Evolutionary conservation across 2,329 filamentous ascomycete genomes (phyloP).

Genomic region (Alternaria arborescens): DNA sequence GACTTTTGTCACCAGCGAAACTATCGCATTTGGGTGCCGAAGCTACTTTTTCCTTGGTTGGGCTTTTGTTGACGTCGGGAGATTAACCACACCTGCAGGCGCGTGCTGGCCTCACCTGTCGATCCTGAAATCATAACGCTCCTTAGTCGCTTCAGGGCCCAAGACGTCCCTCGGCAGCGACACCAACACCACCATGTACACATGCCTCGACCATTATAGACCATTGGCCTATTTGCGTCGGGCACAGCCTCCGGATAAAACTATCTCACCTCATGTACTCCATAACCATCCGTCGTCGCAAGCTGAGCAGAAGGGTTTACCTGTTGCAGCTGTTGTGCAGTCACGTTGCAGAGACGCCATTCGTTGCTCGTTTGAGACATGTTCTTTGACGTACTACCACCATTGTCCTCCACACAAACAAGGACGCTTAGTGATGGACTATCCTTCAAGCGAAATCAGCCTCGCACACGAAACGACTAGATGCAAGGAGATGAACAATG

Average conservation of each 20-base stretch:
- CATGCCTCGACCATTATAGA: neutral
- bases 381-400: neutral
- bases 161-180: neutral
- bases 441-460: neutral
- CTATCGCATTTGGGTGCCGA: neutral
- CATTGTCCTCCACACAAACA: neutral
- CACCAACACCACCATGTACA: neutral
- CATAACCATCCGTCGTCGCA: neutral
- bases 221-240: neutral
- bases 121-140: constrained; percentile 3
- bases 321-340: neutral
- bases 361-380: neutral
- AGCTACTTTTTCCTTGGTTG: constrained; percentile 4
- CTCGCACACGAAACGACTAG: constrained; percentile 8
- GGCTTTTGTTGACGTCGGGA: constrained; percentile 1
- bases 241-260: neutral
- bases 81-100: neutral
- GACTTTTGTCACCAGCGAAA: neutral
- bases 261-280: constrained; percentile 1
- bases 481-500: neutral
- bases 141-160: neutral
- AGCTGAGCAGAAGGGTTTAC: neutral
- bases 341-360: constrained; percentile 5
- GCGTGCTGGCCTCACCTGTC: neutral
- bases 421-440: neutral